Conservation (phyloP, 768 basidiomycete genomes). For the Mycena belliarum region DNA sequence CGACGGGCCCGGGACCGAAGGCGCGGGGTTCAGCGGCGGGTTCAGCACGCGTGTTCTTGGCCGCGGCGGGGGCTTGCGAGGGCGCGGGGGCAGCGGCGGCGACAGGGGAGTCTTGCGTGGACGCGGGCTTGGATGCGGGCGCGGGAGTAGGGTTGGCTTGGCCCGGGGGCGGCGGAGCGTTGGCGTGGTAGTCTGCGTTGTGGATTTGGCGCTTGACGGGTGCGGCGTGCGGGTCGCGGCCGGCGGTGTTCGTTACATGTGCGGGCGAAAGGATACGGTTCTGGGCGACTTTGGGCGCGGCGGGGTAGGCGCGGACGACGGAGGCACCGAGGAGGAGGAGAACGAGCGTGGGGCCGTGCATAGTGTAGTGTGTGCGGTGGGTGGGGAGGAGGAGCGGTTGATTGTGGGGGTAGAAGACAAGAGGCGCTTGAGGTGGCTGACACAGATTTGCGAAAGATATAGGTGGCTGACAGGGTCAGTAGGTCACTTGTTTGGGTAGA, state of each 20-base stretch:
- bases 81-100: slow-evolving; percentile 2
- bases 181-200: slow-evolving; percentile 19
- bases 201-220: slow-evolving; percentile 14
- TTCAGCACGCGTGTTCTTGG: background rate
- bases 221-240: background rate
- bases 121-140: background rate
- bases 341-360: slow-evolving; percentile 15
- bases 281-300: background rate
- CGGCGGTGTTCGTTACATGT: slow-evolving; percentile 8
- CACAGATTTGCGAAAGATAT: background rate
- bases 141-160: slow-evolving; percentile 2
- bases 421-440: slow-evolving; percentile 8
- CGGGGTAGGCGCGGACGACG: slow-evolving; percentile 12
- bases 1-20: background rate
- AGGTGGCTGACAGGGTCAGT: background rate
- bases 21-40: background rate
- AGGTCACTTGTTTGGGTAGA: too few relatives aligned
- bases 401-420: slow-evolving; percentile 13
- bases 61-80: background rate
- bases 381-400: background rate
- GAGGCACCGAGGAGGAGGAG: slow-evolving; percentile 13
- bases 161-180: slow-evolving; percentile 5
- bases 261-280: background rate
- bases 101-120: background rate
- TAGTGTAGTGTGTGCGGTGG: too few relatives aligned